A percentile compares a stretch with the other conserved stretches of the same genome.
phyloP scores from a whole-genome alignment of 2,329 filamentous ascomycete genomes.

The Mollisia scopiformis region DNA sequence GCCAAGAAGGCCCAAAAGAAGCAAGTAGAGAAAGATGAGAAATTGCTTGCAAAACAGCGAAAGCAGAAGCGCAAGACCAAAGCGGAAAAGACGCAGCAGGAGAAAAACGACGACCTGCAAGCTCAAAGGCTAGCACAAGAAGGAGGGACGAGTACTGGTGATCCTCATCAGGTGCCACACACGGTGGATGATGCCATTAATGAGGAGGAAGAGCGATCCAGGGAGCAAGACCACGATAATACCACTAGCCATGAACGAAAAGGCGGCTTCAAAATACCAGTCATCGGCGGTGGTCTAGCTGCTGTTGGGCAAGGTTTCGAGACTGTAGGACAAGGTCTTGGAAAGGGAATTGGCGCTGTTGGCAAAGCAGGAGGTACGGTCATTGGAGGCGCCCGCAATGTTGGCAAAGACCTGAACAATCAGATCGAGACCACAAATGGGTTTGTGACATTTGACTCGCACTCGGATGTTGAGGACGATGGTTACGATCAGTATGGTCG shows the following conservation, averaged over 20 bases:
- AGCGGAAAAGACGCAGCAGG: constrained; percentile 38
- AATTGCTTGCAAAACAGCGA: constrained; percentile 56
- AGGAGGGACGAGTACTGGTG: constrained; percentile 54
- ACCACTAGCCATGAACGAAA: constrained; percentile 25
- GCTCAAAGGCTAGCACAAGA: constrained; percentile 46
- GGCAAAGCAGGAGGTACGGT: constrained; percentile 47
- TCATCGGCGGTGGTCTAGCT: constrained; percentile 28
- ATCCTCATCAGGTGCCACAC: constrained; percentile 57
- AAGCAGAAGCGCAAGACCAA: constrained; percentile 29
- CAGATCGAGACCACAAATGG: constrained; percentile 56
- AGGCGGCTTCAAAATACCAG: constrained; percentile 28
- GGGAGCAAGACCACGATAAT: constrained; percentile 20
- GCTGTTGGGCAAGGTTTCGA: constrained; percentile 34
- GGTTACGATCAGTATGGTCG: constrained; percentile 34
- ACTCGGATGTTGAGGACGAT: constrained; percentile 27
- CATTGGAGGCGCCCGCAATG: constrained; percentile 47
- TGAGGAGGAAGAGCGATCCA: constrained; percentile 37
- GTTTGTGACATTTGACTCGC: constrained; percentile 31
- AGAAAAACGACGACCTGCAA: constrained; percentile 43
- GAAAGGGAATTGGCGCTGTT: constrained; percentile 30
- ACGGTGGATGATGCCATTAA: constrained; percentile 49
- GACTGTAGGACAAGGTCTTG: constrained; percentile 32
- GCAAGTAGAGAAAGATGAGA: constrained; percentile 43
- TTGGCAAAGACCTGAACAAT: constrained; percentile 53
- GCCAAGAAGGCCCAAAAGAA: constrained; percentile 83